Base-by-base conservation (phyloP, 1,139 yeast species). In the Saccharomyces hybrid region DNA sequence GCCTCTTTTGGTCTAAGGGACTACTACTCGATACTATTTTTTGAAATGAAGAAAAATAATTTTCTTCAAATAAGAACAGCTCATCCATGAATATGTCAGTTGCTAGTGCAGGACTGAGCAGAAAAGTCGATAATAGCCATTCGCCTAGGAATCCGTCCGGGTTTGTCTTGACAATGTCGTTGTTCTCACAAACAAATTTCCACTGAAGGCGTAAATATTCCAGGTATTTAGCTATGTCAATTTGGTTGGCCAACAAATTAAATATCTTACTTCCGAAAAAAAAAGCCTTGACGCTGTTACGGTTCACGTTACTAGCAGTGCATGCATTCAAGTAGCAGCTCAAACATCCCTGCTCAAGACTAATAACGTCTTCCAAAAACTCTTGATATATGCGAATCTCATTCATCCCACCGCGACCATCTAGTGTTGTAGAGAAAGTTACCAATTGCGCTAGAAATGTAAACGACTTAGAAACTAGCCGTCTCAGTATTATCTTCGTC, bases 251-350 rank as follows among this genome's bases (percentile, higher is more conserved):
- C 16, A 72, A 58, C 0, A 64, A 44, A 49, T 72, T 70, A 48
- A 64, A 70, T 1, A 73, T 51, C 55, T 63, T 72, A 55, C 75
- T 72, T 1, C 76, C 76, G 58, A 71, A 72, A 42, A 73, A 62
- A 2, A 68, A 47, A 0, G 73, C 54, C 32, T 61, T 67, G 1
- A 71, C 31, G 44, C 60, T 65, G 5, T 52, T 52, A 4, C 57
- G 47, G 44, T 68, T 66, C 1, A 60, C 28, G 46, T 52, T 59
- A 14, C 57, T 62, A 1, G 32, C 29, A 0, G 48, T 32, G 2
- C 42, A 8, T 38, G 42, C 6, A 1, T 38, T 16, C 7, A 38
- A 3, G 11, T 60, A 61, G 32, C 55, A 58, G n/a, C 25, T 25
- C 4, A 66, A 47, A 38, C 63, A 57, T 1, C 46, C 38, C 0